Base-by-base conservation (phyloP, 768 basidiomycete species). In the Suillus tomentosus region DNA sequence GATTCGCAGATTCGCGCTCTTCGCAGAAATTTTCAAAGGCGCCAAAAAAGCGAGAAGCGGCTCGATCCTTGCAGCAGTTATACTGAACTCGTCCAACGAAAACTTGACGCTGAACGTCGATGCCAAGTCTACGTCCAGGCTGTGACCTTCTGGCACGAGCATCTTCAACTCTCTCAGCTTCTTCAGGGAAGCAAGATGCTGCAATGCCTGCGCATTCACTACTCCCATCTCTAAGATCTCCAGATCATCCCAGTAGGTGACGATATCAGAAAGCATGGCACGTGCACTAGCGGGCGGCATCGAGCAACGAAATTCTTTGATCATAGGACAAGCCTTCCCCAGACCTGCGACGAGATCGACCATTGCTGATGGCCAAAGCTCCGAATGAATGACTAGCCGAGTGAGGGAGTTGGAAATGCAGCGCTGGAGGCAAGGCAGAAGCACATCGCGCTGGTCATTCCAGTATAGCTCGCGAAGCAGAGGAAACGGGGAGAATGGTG, bases 231-330 rank as follows among this genome's bases (percentile, higher is more conserved):
- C 34, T 8, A 37, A 15, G n/a, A 37, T 15, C 22, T 15, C 37
- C 13, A 55, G 14, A 55, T 55, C 34, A n/a, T 34, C 13, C 37
- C 37, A 40, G 37, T 1, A 40, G 17, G 39, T 57, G 56, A 40
- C 37, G 24, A 27, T 3, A 10, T 27, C 39, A 40, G 39, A 57
- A 40, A 57, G 15, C 24, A 57, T 24, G 22, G 22, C 8, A 39
- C 56, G 22, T 39, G 14, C 37, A 39, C 37, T 34, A 39, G 22
- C 14, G 14, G 55, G 24, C 10, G 24, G 24, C 24, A 5, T 27
- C 39, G 22, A 50, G 3, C 56, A 57, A 57, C 24, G 24, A 27
- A 57, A 40, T 19, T 57, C 56, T 40, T 57, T 57, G 24, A 40
- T 40, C 24, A 17, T 27, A 3, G 56, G 39, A 22, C 39, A 57